Evolutionary conservation across 371 early-diverging fungal genomes (phyloP).

Genomic region (Racocetra persica): DNA sequence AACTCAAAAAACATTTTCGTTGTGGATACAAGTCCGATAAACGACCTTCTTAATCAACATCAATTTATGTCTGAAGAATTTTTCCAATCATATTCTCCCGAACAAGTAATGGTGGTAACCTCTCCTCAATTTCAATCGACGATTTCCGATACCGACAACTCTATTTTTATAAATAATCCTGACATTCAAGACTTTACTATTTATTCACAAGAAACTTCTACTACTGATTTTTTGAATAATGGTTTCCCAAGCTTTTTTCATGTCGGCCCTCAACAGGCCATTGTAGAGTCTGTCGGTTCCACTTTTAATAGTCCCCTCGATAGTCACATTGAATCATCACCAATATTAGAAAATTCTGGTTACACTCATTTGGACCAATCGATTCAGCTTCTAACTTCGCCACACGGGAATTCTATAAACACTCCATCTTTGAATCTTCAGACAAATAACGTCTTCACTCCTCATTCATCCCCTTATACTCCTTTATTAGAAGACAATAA

Average conservation of each 20-base stretch:
- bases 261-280: background rate
- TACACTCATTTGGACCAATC: background rate
- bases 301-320: background rate
- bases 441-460: background rate
- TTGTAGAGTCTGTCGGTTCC: background rate
- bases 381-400: background rate
- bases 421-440: background rate
- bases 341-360: background rate
- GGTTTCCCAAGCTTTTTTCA: background rate
- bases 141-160: too few relatives aligned
- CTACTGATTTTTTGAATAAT: background rate
- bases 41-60: too few relatives aligned
- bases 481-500: background rate
- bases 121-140: too few relatives aligned
- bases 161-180: too few relatives aligned
- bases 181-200: background rate
- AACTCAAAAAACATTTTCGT: too few relatives aligned
- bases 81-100: too few relatives aligned
- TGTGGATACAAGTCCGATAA: too few relatives aligned
- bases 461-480: background rate
- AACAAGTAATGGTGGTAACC: too few relatives aligned
- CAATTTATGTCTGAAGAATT: too few relatives aligned
- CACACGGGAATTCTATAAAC: slow-evolving; percentile 11
- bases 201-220: background rate
- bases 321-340: background rate